phyloP scores from a whole-genome alignment of 2,329 filamentous ascomycete genomes.

The Cordyceps javanica region DNA sequence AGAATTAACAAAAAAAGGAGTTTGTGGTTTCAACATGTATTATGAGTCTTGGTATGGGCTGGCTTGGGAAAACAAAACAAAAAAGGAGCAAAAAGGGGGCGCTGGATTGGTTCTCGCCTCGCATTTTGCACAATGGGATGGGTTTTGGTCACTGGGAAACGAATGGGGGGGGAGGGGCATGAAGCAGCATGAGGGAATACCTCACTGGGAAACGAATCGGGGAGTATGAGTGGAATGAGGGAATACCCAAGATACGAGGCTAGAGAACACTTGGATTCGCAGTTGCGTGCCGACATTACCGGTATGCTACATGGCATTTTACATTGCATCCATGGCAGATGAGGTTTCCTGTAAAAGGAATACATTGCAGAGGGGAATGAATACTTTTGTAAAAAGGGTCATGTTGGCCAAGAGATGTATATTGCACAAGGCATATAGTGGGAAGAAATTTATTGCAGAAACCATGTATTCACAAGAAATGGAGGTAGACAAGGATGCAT shows the following conservation, averaged over 20 bases:
- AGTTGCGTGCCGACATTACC: too few relatives aligned
- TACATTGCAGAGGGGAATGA: too few relatives aligned
- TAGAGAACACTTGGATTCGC: neutral
- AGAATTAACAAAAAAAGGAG: constrained; percentile 4
- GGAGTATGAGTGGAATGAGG: neutral
- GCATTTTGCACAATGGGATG: neutral
- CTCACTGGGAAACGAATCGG: neutral
- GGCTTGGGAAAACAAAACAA: neutral
- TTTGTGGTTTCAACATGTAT: constrained; percentile 8
- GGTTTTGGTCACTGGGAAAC: neutral
- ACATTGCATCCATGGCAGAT: too few relatives aligned
- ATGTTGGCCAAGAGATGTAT: too few relatives aligned
- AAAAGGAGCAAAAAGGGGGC: constrained; percentile 3
- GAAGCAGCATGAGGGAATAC: neutral
- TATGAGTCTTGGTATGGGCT: constrained; percentile 6
- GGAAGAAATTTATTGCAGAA: too few relatives aligned
- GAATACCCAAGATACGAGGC: neutral
- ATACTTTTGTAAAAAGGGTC: too few relatives aligned
- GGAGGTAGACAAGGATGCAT: too few relatives aligned
- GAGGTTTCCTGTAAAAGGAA: too few relatives aligned
- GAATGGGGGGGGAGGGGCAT: neutral
- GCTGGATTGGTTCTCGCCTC: too few relatives aligned
- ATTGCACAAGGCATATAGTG: too few relatives aligned
- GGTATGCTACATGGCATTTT: too few relatives aligned
- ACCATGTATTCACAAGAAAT: too few relatives aligned